Evolutionary conservation across 108 stramenopile species (phyloP).

Genomic region (Cyclotella sp.): DNA sequence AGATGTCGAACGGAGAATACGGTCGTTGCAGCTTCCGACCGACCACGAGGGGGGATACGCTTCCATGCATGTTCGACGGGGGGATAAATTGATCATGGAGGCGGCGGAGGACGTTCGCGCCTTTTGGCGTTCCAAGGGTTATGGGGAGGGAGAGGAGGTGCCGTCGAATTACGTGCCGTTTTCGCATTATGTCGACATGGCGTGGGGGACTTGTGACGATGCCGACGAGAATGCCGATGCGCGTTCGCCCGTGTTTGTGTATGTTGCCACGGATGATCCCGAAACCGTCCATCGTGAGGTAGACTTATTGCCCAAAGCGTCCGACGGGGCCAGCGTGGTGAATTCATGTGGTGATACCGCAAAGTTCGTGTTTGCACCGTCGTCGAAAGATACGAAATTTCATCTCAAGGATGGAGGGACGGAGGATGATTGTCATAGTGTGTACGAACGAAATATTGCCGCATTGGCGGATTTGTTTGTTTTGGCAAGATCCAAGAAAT

Average conservation of each 20-base stretch:
- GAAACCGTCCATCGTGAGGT: constrained; percentile 22
- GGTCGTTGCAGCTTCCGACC: constrained; percentile 12
- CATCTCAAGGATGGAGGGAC: constrained; percentile 13
- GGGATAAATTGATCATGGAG: constrained; percentile 30
- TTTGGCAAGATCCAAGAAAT: constrained; percentile 22
- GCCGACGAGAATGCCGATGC: not conserved
- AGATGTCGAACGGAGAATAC: constrained; percentile 35
- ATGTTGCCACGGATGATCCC: constrained; percentile 48
- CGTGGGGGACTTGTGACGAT: not conserved
- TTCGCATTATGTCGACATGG: constrained; percentile 27
- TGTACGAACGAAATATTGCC: constrained; percentile 40
- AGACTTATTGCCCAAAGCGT: constrained; percentile 62
- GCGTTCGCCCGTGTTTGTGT: constrained; percentile 5
- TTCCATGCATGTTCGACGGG: constrained; percentile 38
- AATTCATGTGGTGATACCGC: constrained; percentile 64
- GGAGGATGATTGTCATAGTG: constrained; percentile 25
- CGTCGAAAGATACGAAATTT: constrained; percentile 1
- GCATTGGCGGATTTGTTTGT: constrained; percentile 46
- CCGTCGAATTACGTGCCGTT: constrained; percentile 44
- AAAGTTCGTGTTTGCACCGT: constrained; percentile 33
- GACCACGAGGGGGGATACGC: constrained; percentile 35
- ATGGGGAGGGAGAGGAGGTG: constrained; percentile 9
- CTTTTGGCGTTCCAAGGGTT: constrained; percentile 17
- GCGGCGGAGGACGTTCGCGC: constrained; percentile 1
- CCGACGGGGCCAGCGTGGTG: constrained; percentile 47